phyloP scores from a whole-genome alignment of 371 early-diverging fungal species.

The Mortierella sp. region DNA sequence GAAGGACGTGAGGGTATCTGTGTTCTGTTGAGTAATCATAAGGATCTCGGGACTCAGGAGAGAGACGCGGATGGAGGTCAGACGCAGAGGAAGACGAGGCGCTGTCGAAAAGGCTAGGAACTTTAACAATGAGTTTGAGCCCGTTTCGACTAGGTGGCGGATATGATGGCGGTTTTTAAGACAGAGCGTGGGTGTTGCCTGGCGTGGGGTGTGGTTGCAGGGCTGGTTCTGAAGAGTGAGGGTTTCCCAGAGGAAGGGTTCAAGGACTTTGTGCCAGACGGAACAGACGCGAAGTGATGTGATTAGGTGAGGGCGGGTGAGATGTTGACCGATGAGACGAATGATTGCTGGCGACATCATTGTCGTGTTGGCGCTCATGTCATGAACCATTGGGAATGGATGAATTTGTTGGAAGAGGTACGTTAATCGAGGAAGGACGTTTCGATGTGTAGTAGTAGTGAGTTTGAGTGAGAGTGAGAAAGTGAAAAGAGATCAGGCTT shows the following conservation, averaged over 20 bases:
- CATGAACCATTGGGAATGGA: neutral
- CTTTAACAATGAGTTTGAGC: conserved; percentile 29
- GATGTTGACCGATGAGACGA: conserved; percentile 1
- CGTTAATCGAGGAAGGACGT: neutral
- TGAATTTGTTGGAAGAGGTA: neutral
- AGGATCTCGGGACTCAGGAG: conserved; percentile 34
- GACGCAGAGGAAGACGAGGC: conserved; percentile 2
- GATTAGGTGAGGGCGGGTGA: conserved; percentile 1
- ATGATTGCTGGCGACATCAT: neutral
- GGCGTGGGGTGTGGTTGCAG: conserved; percentile 26
- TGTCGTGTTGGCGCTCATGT: too few relatives aligned
- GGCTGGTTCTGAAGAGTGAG: conserved; percentile 33
- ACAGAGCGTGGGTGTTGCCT: conserved; percentile 24
- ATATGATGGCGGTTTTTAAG: conserved; percentile 36
- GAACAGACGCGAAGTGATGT: conserved; percentile 21
- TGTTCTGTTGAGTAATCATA: conserved; percentile 23
- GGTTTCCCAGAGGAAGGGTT: conserved; percentile 30
- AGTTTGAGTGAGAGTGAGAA: neutral
- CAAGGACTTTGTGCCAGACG: conserved; percentile 16
- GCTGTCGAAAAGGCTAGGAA: conserved; percentile 20
- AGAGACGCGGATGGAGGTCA: conserved; percentile 24
- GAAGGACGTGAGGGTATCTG: conserved; percentile 18
- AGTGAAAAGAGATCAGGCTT: too few relatives aligned
- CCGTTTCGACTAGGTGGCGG: conserved; percentile 21
- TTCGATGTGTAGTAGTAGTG: neutral